Base-by-base conservation (phyloP, 2,329 filamentous ascomycete species). In the Aspergillus transmontanensis region DNA sequence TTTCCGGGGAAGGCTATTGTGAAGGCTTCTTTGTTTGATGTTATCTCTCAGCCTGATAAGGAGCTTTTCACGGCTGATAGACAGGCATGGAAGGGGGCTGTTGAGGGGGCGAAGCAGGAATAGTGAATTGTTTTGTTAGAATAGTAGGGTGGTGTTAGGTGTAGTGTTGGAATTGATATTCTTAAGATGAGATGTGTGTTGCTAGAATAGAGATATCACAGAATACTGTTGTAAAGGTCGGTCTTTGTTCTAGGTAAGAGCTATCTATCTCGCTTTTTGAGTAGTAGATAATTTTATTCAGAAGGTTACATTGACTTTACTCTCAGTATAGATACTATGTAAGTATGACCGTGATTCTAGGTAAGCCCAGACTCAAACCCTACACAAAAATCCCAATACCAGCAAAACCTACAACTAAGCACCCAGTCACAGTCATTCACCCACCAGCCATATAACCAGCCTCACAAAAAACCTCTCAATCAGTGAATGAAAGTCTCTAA, bases 21-120 rank as follows among this genome's bases (percentile, higher is more conserved):
- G 30, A 63, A 63, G 51, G 61, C 58, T 10, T 57, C 58, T 28
- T 46, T 63, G 12, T 60, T 63, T 16, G 61, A 61, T 34, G n/a
- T 5, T 5, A 60, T 63, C 16, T 57, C 61, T 14, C 12, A 1
- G 36, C 61, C 58, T 7, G 34, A n/a, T 23, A 19, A 36, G 36
- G 61, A 63, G 36, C 45, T 63, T 3, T 60, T 58, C 23, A 63
- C 39, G 1, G 58, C 46, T 48, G 19, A n/a, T 4, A 32, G 61
- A 28, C 61, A 60, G 46, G 10, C 19, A 4, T 63, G 58, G 61
- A 7, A 58, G 45, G 19, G 23, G 16, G 58, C 57, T n/a, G 19
- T 57, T 10, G 21, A 57, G 23, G 61, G 61, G 7, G 51, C 50
- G 10, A 45, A 56, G 56, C 56, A 56, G 56, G 39, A 28, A 36